phyloP scores from a whole-genome alignment of 768 basidiomycete genomes.

The Tylopilus vinaceipallidus region DNA sequence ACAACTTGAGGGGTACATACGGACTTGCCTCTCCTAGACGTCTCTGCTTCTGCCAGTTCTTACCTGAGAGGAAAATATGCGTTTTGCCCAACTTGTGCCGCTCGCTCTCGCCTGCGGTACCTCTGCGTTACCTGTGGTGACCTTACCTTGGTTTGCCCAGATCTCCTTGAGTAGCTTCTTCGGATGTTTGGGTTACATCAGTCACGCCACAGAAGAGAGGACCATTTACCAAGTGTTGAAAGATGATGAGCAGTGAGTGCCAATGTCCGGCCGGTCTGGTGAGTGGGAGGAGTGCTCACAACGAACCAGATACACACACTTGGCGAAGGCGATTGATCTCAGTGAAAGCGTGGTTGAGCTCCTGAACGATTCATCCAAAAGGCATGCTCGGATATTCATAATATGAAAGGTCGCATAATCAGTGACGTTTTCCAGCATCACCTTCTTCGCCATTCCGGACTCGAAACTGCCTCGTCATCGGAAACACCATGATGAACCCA shows the following conservation, averaged over 20 bases:
- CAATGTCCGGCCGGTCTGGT: neutral
- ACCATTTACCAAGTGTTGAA: slow-evolving; percentile 15
- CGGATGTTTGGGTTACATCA: slow-evolving; percentile 6
- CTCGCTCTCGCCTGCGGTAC: slow-evolving; percentile 13
- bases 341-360: slow-evolving; percentile 12
- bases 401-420: neutral
- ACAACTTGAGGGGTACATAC: neutral
- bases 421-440: slow-evolving; percentile 1
- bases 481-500: no score
- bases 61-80: slow-evolving; percentile 15
- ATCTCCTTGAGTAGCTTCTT: slow-evolving; percentile 13
- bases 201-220: neutral
- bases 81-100: slow-evolving; percentile 1
- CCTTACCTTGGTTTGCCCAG: slow-evolving; percentile 26
- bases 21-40: neutral
- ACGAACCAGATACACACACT: slow-evolving; percentile 9
- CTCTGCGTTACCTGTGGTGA: slow-evolving; percentile 18
- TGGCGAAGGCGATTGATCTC: slow-evolving; percentile 13
- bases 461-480: neutral
- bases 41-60: neutral
- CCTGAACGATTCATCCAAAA: slow-evolving; percentile 13
- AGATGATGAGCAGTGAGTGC: slow-evolving; percentile 9
- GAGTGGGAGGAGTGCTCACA: neutral
- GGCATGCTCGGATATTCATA: neutral
- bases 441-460: slow-evolving; percentile 15